These are phyloP conservation scores for Pythium myriotylum DNA, from an alignment of 352 stramenopile species.

Conservation along the genomic window DNA sequence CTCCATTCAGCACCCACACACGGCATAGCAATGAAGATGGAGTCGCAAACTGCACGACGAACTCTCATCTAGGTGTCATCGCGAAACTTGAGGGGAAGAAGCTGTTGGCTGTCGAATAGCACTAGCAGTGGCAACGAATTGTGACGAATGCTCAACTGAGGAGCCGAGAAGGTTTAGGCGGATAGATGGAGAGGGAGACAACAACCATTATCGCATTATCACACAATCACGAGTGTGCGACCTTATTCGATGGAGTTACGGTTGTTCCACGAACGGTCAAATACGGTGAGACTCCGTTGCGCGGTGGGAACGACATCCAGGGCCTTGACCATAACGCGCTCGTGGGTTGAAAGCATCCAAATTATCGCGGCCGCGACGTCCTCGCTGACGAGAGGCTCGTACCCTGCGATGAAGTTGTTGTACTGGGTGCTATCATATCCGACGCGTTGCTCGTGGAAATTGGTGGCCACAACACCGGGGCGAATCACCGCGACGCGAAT, in stretches of 20 bases:
- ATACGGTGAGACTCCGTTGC: neutral
- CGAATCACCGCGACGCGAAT: neutral
- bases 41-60: no score
- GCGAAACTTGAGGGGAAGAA: no score
- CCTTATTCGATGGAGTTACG: neutral
- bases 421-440: neutral
- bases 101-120: no score
- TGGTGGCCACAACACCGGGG: neutral
- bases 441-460: neutral
- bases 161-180: no score
- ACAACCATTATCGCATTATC: no score
- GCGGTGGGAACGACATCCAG: neutral
- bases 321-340: neutral
- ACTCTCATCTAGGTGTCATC: no score
- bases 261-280: neutral
- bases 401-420: neutral
- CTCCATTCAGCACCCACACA: no score
- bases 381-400: neutral
- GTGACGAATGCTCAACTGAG: no score
- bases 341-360: neutral
- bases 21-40: no score
- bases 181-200: no score
- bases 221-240: no score
- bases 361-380: neutral
- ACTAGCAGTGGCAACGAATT: no score